Evolutionary conservation across 2,329 filamentous ascomycete species (phyloP).

Genomic region (Aspergillus arachidicola): DNA sequence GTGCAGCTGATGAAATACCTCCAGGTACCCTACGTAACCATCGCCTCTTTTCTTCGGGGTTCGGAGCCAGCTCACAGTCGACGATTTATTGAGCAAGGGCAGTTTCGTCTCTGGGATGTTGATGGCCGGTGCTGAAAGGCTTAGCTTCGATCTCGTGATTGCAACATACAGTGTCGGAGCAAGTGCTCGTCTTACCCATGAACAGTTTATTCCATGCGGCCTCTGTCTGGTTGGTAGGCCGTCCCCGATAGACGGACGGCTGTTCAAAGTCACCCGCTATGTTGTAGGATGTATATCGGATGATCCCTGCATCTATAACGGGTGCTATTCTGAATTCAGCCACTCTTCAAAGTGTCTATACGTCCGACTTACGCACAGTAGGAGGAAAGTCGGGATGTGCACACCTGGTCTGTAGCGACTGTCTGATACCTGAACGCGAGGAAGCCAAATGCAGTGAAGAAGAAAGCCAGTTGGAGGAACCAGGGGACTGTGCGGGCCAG

Average conservation of each 20-base stretch:
- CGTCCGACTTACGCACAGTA: neutral
- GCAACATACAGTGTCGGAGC: neutral
- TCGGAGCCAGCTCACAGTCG: neutral
- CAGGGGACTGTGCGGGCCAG: neutral
- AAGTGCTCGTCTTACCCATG: neutral
- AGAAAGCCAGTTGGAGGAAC: neutral
- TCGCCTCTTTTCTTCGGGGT: neutral
- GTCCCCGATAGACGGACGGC: neutral
- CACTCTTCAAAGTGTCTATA: neutral
- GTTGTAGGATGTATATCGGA: neutral
- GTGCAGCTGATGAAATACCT: neutral
- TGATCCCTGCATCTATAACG: neutral
- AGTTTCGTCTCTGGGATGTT: neutral
- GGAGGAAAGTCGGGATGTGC: neutral
- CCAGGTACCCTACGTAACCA: neutral
- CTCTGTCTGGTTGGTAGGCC: neutral
- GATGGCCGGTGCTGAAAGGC: neutral
- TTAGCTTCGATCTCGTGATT: neutral
- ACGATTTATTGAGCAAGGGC: neutral
- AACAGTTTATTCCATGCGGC: neutral
- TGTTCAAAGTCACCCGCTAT: neutral
- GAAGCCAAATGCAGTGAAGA: neutral
- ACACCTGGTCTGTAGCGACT: neutral
- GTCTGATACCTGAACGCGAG: neutral
- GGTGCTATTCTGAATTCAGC: neutral